Conservation (phyloP, 495 filamentous ascomycete genomes). For the Chaetomidium leptoderma region DNA sequence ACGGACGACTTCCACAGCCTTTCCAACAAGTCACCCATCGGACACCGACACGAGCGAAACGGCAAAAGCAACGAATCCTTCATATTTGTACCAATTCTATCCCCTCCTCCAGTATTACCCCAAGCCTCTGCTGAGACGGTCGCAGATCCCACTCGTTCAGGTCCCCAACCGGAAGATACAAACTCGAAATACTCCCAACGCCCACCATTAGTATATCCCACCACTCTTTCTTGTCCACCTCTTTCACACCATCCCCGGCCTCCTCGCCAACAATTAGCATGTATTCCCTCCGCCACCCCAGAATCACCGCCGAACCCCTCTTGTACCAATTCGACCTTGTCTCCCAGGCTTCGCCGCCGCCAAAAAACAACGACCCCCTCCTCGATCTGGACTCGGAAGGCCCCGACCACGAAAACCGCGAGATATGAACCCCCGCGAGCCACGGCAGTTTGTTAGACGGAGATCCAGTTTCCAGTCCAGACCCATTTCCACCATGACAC, state of each 20-base stretch:
- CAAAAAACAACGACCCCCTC: background rate
- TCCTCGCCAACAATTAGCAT: background rate
- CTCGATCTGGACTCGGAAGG: background rate
- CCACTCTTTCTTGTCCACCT: background rate
- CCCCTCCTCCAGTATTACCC: background rate
- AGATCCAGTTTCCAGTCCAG: no score
- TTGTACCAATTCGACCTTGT: background rate
- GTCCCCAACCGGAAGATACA: conserved; percentile 17
- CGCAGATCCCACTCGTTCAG: conserved; percentile 10
- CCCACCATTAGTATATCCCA: conserved; percentile 6
- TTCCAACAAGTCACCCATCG: no score
- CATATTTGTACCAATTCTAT: conserved; percentile 13
- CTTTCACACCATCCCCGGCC: no score
- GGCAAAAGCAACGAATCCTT: conserved; percentile 3
- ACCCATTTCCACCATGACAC: no score
- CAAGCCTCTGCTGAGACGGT: background rate
- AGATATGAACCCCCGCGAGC: no score
- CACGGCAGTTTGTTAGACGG: no score
- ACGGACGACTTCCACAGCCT: no score
- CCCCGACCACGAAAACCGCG: background rate
- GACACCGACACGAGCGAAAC: no score
- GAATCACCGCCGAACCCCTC: background rate
- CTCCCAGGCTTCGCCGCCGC: background rate
- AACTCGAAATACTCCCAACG: conserved; percentile 12
- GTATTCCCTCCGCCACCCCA: background rate